Evolutionary conservation across 345 rosid genomes (phyloP).

Genomic region (Citrus hindsii): DNA sequence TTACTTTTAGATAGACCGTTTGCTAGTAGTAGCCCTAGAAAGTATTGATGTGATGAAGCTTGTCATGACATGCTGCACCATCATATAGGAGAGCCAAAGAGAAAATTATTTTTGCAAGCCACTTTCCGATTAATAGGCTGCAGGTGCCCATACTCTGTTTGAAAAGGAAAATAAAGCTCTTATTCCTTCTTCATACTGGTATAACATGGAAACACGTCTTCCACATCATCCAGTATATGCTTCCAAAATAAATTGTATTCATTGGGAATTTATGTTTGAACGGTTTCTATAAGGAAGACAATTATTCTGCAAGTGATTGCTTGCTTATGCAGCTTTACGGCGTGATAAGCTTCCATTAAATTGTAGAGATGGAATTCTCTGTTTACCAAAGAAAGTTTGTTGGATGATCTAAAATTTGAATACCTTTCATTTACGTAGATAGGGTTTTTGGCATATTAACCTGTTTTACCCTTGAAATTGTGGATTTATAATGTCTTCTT

Average conservation of each 20-base stretch:
- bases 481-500: conserved; percentile 1
- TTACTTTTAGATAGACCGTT: not conserved
- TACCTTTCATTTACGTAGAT: not conserved
- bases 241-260: not conserved
- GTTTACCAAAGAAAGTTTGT: not conserved
- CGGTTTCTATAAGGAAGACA: not conserved
- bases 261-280: not conserved
- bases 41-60: not conserved
- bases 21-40: not conserved
- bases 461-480: not conserved
- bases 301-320: not conserved
- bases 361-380: not conserved
- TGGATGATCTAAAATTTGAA: not conserved
- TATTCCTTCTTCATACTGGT: not conserved
- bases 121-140: not conserved
- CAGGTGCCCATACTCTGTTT: not conserved
- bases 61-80: not conserved
- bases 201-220: not conserved
- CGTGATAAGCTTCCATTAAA: not conserved
- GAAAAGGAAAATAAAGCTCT: not conserved
- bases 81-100: not conserved
- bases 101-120: not conserved
- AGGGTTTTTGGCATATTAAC: not conserved
- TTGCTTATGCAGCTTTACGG: not conserved
- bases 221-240: not conserved